These are phyloP conservation scores for Naganishia antarctica DNA, from an alignment of 768 basidiomycete species.

Conservation along the genomic window DNA sequence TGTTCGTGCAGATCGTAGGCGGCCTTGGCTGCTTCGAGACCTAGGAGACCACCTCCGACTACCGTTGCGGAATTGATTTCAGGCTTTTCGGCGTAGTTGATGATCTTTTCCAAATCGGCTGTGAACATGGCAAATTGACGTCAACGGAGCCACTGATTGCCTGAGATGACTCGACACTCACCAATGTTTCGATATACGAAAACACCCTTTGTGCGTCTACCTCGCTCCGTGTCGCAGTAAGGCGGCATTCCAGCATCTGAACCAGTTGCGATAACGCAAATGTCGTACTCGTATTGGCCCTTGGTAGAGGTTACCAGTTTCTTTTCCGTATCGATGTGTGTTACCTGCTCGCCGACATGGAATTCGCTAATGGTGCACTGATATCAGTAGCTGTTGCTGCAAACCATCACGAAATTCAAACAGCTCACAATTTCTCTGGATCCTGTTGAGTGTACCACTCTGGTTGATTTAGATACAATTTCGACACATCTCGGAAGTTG, in stretches of 20 bases:
- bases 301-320: slow-evolving; percentile 55
- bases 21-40: slow-evolving; percentile 71
- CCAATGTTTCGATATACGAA: slow-evolving; percentile 68
- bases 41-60: slow-evolving; percentile 67
- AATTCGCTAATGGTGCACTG: slow-evolving; percentile 24
- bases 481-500: slow-evolving; percentile 59
- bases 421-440: slow-evolving; percentile 54
- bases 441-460: slow-evolving; percentile 61
- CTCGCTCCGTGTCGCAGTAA: slow-evolving; percentile 54
- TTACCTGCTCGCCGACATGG: slow-evolving; percentile 44
- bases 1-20: slow-evolving; percentile 57
- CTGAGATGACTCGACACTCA: background rate
- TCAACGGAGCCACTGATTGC: too few species aligned
- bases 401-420: slow-evolving; percentile 50
- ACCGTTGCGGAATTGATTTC: slow-evolving; percentile 55
- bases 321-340: slow-evolving; percentile 36
- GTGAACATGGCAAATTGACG: too few species aligned
- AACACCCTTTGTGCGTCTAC: slow-evolving; percentile 55
- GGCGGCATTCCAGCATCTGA: slow-evolving; percentile 63
- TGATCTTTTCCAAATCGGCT: slow-evolving; percentile 62
- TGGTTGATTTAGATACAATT: slow-evolving; percentile 60
- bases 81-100: slow-evolving; percentile 57
- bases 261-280: slow-evolving; percentile 66
- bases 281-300: slow-evolving; percentile 57
- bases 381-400: background rate